Evolutionary conservation across 495 filamentous ascomycete species (phyloP).

Genomic region (Baudoinia panamericana): DNA sequence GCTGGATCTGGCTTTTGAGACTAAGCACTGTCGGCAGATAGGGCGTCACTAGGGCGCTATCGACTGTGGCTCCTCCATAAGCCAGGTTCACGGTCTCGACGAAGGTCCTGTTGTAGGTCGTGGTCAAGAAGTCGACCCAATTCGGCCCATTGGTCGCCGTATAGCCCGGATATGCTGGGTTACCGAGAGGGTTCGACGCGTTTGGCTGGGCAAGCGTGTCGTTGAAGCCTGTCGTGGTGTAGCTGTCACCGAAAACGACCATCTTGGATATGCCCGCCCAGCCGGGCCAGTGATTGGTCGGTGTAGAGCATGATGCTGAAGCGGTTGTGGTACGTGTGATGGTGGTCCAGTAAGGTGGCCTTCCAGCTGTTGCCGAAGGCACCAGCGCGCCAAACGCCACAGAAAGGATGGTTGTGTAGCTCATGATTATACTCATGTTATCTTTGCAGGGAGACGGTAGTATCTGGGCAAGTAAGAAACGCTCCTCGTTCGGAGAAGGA

Average conservation of each 20-base stretch:
- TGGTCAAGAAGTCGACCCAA: conserved; percentile 58
- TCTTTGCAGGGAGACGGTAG: no score
- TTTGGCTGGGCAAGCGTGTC: conserved; percentile 43
- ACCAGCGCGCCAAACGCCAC: no score
- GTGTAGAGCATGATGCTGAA: no score
- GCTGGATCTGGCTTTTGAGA: conserved; percentile 45
- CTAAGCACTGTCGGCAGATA: conserved; percentile 41
- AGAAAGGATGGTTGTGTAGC: no score
- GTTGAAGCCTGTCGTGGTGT: conserved; percentile 55
- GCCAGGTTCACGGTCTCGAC: conserved; percentile 57
- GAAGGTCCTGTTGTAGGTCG: conserved; percentile 45
- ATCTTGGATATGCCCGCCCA: conserved; percentile 12
- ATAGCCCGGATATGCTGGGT: conserved; percentile 49
- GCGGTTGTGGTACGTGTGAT: no score
- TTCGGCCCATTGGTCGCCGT: conserved; percentile 48
- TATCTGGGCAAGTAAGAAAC: no score
- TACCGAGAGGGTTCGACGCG: conserved; percentile 57
- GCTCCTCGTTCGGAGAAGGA: no score
- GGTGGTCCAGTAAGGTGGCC: no score
- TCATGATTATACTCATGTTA: no score
- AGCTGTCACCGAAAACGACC: conserved; percentile 42
- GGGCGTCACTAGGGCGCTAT: conserved; percentile 43
- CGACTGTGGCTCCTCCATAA: conserved; percentile 55
- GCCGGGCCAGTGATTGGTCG: conserved; percentile 11
- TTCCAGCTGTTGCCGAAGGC: no score